A percentile compares a stretch with the other conserved stretches of the same genome.
phyloP scores from a whole-genome alignment of 2,329 filamentous ascomycete species.

The Fusarium sp. region DNA sequence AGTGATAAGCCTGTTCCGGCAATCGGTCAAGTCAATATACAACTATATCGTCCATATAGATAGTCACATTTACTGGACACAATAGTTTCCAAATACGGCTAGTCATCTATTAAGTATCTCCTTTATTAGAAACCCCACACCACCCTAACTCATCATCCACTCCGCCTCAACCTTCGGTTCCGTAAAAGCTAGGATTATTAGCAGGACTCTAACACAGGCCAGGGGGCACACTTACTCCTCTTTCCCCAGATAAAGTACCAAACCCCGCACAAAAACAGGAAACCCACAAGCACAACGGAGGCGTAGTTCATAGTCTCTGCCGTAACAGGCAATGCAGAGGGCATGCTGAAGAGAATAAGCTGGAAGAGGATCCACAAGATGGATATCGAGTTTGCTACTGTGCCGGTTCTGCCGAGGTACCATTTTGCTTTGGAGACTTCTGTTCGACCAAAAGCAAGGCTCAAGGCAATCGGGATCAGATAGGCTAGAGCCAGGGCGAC shows the following conservation, averaged over 20 bases:
- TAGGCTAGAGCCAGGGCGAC: background rate
- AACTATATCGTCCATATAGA: background rate
- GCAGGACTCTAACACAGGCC: background rate
- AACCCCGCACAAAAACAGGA: background rate
- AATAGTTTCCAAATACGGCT: background rate
- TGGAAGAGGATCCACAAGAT: background rate
- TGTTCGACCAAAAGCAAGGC: background rate
- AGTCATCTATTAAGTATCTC: background rate
- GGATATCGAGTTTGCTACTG: background rate
- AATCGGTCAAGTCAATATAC: fast-evolving
- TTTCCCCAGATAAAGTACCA: background rate
- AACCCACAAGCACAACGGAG: background rate
- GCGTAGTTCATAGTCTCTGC: background rate
- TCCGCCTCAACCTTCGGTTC: background rate
- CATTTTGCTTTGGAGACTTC: background rate
- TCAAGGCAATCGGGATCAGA: background rate
- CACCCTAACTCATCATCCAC: background rate
- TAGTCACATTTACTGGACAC: background rate
- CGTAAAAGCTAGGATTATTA: background rate
- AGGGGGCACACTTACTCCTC: background rate
- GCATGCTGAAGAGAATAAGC: background rate
- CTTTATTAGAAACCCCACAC: background rate
- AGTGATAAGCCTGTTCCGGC: background rate
- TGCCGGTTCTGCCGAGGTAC: background rate
- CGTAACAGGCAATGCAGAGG: background rate